A percentile compares a stretch with the other conserved stretches of the same genome.
phyloP scores from a whole-genome alignment of 768 basidiomycete species.

The Strobilomyces dryophilus region DNA sequence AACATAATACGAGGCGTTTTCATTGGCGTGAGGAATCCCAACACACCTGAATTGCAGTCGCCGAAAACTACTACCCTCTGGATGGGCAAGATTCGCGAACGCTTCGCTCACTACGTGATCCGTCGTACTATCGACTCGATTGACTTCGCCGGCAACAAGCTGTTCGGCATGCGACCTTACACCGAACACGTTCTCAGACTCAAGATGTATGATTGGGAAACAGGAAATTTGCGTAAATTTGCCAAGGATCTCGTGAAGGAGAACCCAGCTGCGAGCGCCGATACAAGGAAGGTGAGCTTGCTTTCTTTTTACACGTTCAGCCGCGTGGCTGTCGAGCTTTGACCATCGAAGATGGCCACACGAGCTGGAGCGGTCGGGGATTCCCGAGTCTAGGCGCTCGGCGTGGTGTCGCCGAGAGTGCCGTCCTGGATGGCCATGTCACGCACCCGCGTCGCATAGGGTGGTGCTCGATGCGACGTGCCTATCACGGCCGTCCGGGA shows the following conservation, averaged over 20 bases:
- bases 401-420: too few species aligned
- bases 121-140: conserved; percentile 3
- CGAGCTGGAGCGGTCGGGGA: too few species aligned
- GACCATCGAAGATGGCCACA: too few species aligned
- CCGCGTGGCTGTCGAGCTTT: too few species aligned
- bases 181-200: conserved; percentile 1
- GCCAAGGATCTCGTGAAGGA: conserved; percentile 18
- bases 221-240: neutral
- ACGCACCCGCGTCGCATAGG: too few species aligned
- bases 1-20: neutral
- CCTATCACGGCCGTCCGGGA: too few species aligned
- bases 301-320: too few species aligned
- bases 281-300: too few species aligned
- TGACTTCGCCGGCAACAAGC: neutral
- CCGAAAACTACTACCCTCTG: neutral
- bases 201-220: conserved; percentile 9
- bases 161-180: conserved; percentile 7
- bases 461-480: too few species aligned
- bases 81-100: conserved; percentile 7
- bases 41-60: neutral
- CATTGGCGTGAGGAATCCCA: neutral
- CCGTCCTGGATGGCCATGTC: too few species aligned
- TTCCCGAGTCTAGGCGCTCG: too few species aligned
- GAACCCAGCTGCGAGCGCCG: neutral
- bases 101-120: neutral